Evolutionary conservation across 2,329 filamentous ascomycete species (phyloP), one percentile per base, ranked within the genome.

Genomic region (Trichophyton mentagrophytes): DNA sequence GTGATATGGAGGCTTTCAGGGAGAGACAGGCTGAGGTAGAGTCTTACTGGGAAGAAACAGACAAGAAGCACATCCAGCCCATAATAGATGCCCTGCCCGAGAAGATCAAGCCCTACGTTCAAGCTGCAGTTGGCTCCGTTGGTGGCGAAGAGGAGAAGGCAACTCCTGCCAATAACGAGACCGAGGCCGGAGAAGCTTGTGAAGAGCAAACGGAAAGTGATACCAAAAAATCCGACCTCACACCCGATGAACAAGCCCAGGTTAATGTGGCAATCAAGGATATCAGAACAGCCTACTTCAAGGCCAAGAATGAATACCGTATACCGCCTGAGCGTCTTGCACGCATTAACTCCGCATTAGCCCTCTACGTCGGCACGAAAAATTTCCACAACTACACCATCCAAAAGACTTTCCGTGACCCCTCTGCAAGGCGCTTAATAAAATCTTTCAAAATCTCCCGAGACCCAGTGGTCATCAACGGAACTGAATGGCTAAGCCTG

Each of bases 301-400:
- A 82, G 4, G 90, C 91, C 33, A 95, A 95, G 76, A 85, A 88
- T 53, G 81, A 85, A 1, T 97, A 96, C 72, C 89, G 92, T 57
- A 86, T 95, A 61, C 85, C 87, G 0, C 76, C 83, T 0, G 76
- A 78, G 20, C 90, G 93, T 7, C 79, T 93, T 56, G 76, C 82
- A 30, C 85, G 87, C 63, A 83, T 99, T 1, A 89, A 95, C 72
- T 80, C 83, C 38, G 85, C 85, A 0, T 81, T 99, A 8, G 75
- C 84, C 67, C 79, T 81, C 65, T 99, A 93, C 74, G 75, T 87
- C 8, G 93, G 93, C 64, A 96, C 91, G 3, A 82, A 81, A 68
- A 96, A 95, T 77, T 99, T 87, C 79, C 91, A 96, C 82, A 99
- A 99, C 80, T 99, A 95, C 79, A 99, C 93, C 1, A 85, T 99